These are phyloP conservation scores for Suillus tomentosus DNA, from an alignment of 768 basidiomycete species.

Conservation along the genomic window DNA sequence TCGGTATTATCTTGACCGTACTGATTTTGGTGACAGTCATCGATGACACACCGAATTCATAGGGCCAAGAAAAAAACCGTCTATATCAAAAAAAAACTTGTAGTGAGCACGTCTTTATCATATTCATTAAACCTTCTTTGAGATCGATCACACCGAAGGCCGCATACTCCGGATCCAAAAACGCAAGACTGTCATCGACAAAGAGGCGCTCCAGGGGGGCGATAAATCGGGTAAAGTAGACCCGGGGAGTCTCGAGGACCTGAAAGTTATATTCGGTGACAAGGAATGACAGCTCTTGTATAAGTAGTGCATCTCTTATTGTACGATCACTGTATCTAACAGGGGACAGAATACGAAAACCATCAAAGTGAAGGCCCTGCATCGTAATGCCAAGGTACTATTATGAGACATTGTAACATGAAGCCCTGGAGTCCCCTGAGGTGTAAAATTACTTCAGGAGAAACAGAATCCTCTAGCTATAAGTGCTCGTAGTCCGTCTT, in stretches of 20 bases:
- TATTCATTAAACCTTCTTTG: constrained; percentile 9
- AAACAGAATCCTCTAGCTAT: background rate
- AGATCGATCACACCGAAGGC: constrained; percentile 76
- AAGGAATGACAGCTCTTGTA: too few species aligned
- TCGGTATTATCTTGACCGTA: background rate
- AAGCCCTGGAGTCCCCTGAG: background rate
- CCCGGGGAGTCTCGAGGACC: constrained; percentile 76
- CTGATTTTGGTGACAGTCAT: constrained; percentile 54
- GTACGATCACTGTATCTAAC: background rate
- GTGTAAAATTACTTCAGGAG: background rate
- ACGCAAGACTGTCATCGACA: constrained; percentile 85
- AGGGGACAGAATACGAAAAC: background rate
- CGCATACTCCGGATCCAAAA: too few species aligned
- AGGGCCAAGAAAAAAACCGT: too few species aligned
- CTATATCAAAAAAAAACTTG: too few species aligned
- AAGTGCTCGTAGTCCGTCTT: constrained; percentile 41
- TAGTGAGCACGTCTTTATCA: constrained; percentile 49
- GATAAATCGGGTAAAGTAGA: constrained; percentile 47
- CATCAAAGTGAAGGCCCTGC: background rate
- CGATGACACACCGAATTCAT: constrained; percentile 75
- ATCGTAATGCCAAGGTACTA: too few species aligned
- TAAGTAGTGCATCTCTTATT: too few species aligned
- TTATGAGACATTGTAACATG: background rate
- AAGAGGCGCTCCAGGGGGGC: constrained; percentile 74
- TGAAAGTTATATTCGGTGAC: constrained; percentile 80